Conservation (phyloP, 345 rosid genomes). For the Brassica napus region DNA sequence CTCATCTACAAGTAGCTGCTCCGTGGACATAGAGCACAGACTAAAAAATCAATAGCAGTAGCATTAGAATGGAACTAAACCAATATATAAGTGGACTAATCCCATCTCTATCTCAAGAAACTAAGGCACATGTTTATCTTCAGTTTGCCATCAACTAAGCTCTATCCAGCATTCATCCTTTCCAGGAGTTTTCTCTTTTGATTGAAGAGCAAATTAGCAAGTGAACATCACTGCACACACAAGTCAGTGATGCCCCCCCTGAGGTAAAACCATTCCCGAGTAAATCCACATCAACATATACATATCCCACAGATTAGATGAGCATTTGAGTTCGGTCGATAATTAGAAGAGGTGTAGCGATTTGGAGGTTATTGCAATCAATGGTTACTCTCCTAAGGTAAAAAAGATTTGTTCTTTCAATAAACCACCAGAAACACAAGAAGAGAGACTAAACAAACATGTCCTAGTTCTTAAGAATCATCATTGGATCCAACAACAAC, state of each 20-base stretch:
- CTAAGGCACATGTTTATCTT: neutral
- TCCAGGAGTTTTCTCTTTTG: neutral
- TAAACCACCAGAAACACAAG: too few species aligned
- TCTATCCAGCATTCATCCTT: neutral
- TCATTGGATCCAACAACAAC: neutral
- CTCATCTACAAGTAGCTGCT: constrained; percentile 1
- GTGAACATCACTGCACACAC: neutral
- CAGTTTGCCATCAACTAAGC: neutral
- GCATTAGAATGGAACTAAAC: too few species aligned
- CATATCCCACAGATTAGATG: too few species aligned
- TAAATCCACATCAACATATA: too few species aligned
- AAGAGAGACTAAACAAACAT: too few species aligned
- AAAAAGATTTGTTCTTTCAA: neutral
- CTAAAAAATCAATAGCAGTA: neutral
- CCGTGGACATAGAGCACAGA: neutral
- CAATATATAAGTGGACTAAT: neutral
- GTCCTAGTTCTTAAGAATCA: neutral
- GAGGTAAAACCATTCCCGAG: too few species aligned
- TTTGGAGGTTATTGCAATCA: neutral
- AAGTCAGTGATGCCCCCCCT: too few species aligned
- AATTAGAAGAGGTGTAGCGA: neutral
- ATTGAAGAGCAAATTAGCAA: neutral
- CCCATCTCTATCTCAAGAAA: neutral
- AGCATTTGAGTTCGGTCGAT: too few species aligned
- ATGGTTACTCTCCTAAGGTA: neutral